Percentiles rank a stretch among this genome's conserved stretches.
Evolutionary conservation across 1,284 basidiomycete genomes (phyloP).

Genomic region (Trametes pubescens): DNA sequence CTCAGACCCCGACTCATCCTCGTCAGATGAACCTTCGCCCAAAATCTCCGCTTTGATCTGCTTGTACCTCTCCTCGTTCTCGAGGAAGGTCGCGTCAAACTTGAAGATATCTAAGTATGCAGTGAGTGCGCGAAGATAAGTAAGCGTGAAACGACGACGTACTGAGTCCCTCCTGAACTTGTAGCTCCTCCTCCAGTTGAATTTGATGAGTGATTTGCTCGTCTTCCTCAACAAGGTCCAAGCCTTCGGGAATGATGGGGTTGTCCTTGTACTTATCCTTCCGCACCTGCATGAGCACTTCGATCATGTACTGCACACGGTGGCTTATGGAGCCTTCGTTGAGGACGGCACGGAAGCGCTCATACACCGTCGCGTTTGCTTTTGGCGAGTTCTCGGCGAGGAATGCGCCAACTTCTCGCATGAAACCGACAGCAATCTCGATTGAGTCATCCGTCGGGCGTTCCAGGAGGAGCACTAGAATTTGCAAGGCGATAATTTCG

Average conservation of each 20-base stretch:
- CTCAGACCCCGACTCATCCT: constrained; percentile 68
- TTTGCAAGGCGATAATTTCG: constrained; percentile 94
- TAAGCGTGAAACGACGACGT: constrained; percentile 45
- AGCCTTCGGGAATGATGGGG: constrained; percentile 89
- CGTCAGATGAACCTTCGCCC: constrained; percentile 80
- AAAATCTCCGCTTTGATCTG: constrained; percentile 95
- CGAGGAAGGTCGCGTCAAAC: constrained; percentile 86
- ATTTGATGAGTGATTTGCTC: constrained; percentile 97
- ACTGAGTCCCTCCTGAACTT: constrained; percentile 95
- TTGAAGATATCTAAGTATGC: constrained; percentile 88
- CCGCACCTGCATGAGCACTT: constrained; percentile 97
- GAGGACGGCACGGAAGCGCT: constrained; percentile 95
- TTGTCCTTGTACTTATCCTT: constrained; percentile 99
- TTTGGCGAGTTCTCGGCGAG: constrained; percentile 94
- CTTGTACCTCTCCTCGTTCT: constrained; percentile 95
- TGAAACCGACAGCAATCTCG: constrained; percentile 98
- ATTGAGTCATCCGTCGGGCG: constrained; percentile 98
- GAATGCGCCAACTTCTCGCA: constrained; percentile 96
- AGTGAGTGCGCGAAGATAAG: constrained; percentile 18
- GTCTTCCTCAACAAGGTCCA: constrained; percentile 98
- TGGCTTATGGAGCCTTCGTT: constrained; percentile 97
- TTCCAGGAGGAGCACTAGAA: constrained; percentile 93
- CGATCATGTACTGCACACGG: constrained; percentile 99
- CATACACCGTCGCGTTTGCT: constrained; percentile 92
- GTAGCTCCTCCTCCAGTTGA: constrained; percentile 90